These are phyloP conservation scores for Lipomyces japonicus DNA, from an alignment of 805 yeast genomes.

Conservation along the genomic window DNA sequence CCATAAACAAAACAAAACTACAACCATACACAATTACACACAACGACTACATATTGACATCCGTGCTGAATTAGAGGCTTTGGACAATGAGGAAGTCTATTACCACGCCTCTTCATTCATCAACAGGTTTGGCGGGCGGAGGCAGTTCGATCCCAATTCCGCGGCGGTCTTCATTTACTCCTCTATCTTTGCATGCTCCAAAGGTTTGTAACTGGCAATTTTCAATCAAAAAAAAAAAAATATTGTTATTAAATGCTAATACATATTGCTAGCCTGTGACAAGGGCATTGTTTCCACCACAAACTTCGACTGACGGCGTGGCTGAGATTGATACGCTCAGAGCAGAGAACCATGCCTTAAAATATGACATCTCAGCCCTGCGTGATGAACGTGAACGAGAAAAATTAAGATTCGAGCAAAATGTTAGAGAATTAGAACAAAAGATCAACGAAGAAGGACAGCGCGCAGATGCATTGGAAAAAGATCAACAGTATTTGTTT, in stretches of 20 bases:
- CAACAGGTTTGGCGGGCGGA: neutral
- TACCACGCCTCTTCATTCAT: conserved; percentile 1
- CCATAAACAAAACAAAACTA: too few relatives aligned
- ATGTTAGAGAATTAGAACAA: conserved; percentile 34
- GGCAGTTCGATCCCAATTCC: conserved; percentile 24
- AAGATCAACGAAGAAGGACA: conserved; percentile 36
- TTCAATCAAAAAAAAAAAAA: too few relatives aligned
- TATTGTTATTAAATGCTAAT: too few relatives aligned
- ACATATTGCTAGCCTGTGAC: conserved; percentile 2
- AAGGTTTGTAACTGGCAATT: too few relatives aligned
- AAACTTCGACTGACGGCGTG: neutral
- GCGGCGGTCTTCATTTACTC: conserved; percentile 19
- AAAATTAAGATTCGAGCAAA: conserved; percentile 36
- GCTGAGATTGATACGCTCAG: conserved; percentile 18
- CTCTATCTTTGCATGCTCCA: neutral
- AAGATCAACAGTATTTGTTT: conserved; percentile 41
- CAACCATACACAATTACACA: too few relatives aligned
- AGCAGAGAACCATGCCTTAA: conserved; percentile 30
- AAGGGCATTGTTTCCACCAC: conserved; percentile 8
- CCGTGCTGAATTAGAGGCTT: too few relatives aligned
- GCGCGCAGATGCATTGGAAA: conserved; percentile 38
- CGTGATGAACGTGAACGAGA: conserved; percentile 42
- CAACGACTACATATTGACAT: too few relatives aligned
- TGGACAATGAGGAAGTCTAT: conserved; percentile 8
- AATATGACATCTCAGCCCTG: conserved; percentile 41